Base-by-base conservation (phyloP, 148 eudicot genomes). In the Rheum nobile region DNA sequence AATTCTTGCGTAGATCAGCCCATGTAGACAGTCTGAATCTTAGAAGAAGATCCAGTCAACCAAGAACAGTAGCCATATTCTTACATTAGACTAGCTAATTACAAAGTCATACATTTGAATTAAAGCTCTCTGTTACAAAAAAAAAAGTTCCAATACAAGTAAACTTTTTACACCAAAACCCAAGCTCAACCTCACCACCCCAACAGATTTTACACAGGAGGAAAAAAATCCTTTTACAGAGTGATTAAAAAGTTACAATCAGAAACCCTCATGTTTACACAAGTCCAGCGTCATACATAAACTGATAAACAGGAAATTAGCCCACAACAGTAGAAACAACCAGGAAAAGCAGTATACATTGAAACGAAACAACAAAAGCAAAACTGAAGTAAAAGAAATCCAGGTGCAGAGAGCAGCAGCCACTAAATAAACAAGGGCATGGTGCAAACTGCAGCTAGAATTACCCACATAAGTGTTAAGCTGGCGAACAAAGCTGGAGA, bases 401-500 rank as follows among this genome's bases (percentile, higher is more conserved):
- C 35, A 29, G 35, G 67, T 31, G 4, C 67, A 61, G 67, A 61
- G 38, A 61, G 67, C 67, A 61, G n/a, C 35, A 29, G 37, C 67
- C 67, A 61, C 35, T 6, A 6, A 12, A 24, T 8, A 54, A 54
- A 1, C 12, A 54, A 54, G 61, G 61, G 28, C 28, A 24, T 0
- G 67, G 67, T 61, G 19, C 67, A 61, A 29, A 61, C 67, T 61
- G 43, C 46, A 69, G 72, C 46, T n/a, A 37, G 46, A 41, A 69
- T 68, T 82, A 87, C 91, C 84, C 85, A 88, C 91, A 84, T 88
- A 88, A 14, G 91, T 88, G 65, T 88, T 88, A 3, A 88, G 91
- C 74, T 88, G 91, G 24, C 91, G 91, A 76, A 88, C 87, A 77
- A 88, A 88, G 82, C 91, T 88, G 4, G 91, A 69, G 72, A 69